Evolutionary conservation across 768 basidiomycete genomes (phyloP), one percentile per base, ranked within the genome.

Genomic region (Kwoniella pini): DNA sequence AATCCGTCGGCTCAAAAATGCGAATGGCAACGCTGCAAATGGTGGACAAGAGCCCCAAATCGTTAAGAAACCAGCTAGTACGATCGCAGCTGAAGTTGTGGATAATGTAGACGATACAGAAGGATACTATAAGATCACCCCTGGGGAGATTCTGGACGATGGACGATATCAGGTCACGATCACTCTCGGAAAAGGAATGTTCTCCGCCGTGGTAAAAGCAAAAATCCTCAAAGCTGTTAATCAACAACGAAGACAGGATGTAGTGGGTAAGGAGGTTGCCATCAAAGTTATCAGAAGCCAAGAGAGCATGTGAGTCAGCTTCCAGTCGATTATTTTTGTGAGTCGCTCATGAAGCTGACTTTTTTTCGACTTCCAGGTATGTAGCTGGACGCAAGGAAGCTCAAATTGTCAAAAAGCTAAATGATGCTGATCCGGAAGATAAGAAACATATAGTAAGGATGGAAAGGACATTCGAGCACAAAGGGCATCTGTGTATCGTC

Each of bases 111-210:
- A 95, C 31, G 96, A 98, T 78, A 75, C 89, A 0, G 96, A 99
- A 79, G 96, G 96, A 0, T 98, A 98, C 77, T 99, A 98, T 75
- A 86, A 86, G 59, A 85, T 96, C 53, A 91, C 94, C 52, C 85
- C 97, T 15, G 96, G 95, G 43, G 96, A 99, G 79, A 87, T 91
- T 60, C 82, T 99, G 17, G 94, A 96, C 71, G 85, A 87, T 26
- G 93, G 90, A 4, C 85, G 89, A 40, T 99, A 98, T 75, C 91
- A 96, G 76, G 91, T 99, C 10, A 93, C 89, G 67, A 91, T 91
- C 48, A 90, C 86, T 48, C 82, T 98, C n/a, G 96, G 96, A 17
- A 94, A 95, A 77, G 96, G 96, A 48, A 99, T 99, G 95, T 99
- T 98, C 77, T 92, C 93, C 48, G 91, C 90, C 57, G 96, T 99